Conservation (phyloP, 805 yeast genomes). For the Metschnikowia drakensbergensis region DNA sequence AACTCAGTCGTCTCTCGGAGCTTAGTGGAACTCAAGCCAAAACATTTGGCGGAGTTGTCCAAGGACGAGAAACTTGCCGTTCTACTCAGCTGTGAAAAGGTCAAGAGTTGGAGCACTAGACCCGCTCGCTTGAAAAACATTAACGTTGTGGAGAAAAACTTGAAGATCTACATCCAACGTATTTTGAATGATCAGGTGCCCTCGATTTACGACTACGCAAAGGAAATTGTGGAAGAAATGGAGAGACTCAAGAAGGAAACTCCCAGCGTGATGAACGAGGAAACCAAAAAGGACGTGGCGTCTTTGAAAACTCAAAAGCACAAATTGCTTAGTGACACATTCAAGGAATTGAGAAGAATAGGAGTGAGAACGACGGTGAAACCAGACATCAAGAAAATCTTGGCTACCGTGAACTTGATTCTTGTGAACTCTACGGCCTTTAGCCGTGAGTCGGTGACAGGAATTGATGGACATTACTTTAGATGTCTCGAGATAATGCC, state of each 20-base stretch:
- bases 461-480: slow-evolving; percentile 53
- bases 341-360: slow-evolving; percentile 68
- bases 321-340: slow-evolving; percentile 68
- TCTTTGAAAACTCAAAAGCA: slow-evolving; percentile 78
- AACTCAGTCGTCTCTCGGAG: slow-evolving; percentile 1
- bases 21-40: background rate
- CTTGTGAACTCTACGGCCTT: slow-evolving; percentile 54
- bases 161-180: slow-evolving; percentile 45
- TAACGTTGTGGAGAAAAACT: slow-evolving; percentile 47
- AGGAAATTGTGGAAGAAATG: slow-evolving; percentile 52
- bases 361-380: slow-evolving; percentile 71
- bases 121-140: slow-evolving; percentile 54
- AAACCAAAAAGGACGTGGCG: slow-evolving; percentile 61
- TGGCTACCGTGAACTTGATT: slow-evolving; percentile 59
- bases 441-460: slow-evolving; percentile 31
- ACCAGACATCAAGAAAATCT: slow-evolving; percentile 59
- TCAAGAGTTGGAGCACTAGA: slow-evolving; percentile 53
- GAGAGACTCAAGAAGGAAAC: slow-evolving; percentile 69
- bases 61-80: slow-evolving; percentile 12
- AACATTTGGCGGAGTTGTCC: slow-evolving; percentile 5
- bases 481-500: slow-evolving; percentile 78
- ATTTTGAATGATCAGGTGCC: slow-evolving; percentile 40
- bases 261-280: slow-evolving; percentile 66
- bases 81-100: slow-evolving; percentile 23
- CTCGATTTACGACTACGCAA: slow-evolving; percentile 51